phyloP scores from a whole-genome alignment of 1,139 yeast species.

The Wickerhamiella infanticola region DNA sequence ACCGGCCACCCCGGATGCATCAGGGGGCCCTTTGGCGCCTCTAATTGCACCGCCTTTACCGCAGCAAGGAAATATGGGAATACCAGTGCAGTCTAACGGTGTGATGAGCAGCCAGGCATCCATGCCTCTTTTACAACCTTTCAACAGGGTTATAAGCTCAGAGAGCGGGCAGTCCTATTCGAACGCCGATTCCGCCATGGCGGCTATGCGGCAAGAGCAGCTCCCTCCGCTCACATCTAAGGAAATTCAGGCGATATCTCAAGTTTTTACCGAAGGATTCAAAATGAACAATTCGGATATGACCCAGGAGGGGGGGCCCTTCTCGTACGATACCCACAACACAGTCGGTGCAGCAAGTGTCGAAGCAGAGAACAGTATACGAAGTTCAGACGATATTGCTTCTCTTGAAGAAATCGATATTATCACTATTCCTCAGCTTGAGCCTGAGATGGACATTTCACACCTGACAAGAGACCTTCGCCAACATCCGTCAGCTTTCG shows the following conservation, averaged over 20 bases:
- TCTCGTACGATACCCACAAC: background rate
- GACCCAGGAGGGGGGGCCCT: background rate
- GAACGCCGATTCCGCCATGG: background rate
- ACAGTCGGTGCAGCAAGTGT: background rate
- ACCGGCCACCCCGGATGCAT: background rate
- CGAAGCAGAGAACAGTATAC: background rate
- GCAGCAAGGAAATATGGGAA: too few relatives aligned
- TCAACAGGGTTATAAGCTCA: too few relatives aligned
- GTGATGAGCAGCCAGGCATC: too few relatives aligned
- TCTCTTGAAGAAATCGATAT: background rate
- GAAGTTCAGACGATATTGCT: background rate
- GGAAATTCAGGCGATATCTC: background rate
- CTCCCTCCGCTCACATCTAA: background rate
- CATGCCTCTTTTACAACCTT: too few relatives aligned
- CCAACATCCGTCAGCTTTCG: conserved; percentile 1
- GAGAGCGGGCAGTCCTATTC: background rate
- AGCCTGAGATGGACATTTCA: conserved; percentile 11
- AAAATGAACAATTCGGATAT: background rate
- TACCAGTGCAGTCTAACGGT: too few relatives aligned
- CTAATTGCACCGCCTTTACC: too few relatives aligned
- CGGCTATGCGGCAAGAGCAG: background rate
- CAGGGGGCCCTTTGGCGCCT: too few relatives aligned
- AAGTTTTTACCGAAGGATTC: background rate
- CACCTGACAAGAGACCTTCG: conserved; percentile 7
- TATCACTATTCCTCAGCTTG: conserved; percentile 15